Evolutionary conservation across 2,329 filamentous ascomycete genomes (phyloP).

Genomic region (Arthrobotrys sinensis): DNA sequence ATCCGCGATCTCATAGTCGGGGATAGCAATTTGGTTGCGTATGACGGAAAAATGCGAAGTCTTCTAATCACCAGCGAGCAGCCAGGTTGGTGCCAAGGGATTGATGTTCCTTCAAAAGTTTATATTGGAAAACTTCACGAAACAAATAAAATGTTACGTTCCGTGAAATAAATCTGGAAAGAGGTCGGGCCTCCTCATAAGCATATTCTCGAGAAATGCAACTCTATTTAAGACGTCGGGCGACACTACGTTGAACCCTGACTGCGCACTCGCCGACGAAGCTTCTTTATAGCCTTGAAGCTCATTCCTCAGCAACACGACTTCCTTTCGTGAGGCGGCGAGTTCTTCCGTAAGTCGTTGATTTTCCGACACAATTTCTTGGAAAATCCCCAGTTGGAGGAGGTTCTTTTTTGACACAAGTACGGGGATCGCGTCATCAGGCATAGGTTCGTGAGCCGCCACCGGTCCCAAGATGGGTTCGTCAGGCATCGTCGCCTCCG

Average conservation of each 20-base stretch:
- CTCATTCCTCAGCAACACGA: not conserved
- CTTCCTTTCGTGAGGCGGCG: not conserved
- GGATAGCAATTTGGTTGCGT: not conserved
- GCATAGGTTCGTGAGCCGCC: not conserved
- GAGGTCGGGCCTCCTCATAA: not conserved
- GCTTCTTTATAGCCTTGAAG: not conserved
- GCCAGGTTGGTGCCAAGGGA: not conserved
- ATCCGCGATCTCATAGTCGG: not conserved
- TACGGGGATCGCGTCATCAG: not conserved
- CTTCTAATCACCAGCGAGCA: not conserved
- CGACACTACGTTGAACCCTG: not conserved
- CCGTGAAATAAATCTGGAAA: not conserved
- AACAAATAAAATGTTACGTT: not conserved
- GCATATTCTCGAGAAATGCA: not conserved
- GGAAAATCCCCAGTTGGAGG: not conserved
- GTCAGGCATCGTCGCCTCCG: not conserved
- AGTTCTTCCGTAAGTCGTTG: not conserved
- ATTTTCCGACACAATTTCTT: constrained; percentile 4
- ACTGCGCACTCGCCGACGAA: not conserved
- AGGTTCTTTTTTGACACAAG: constrained; percentile 9
- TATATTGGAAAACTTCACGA: constrained; percentile 21
- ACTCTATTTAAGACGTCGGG: not conserved
- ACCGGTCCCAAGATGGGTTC: not conserved
- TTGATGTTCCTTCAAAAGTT: not conserved
- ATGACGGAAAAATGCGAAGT: constrained; percentile 6